Percentiles rank a stretch among this genome's conserved stretches.
Conservation (phyloP, 2,329 filamentous ascomycete genomes). For the Microthyrium microscopicum region DNA sequence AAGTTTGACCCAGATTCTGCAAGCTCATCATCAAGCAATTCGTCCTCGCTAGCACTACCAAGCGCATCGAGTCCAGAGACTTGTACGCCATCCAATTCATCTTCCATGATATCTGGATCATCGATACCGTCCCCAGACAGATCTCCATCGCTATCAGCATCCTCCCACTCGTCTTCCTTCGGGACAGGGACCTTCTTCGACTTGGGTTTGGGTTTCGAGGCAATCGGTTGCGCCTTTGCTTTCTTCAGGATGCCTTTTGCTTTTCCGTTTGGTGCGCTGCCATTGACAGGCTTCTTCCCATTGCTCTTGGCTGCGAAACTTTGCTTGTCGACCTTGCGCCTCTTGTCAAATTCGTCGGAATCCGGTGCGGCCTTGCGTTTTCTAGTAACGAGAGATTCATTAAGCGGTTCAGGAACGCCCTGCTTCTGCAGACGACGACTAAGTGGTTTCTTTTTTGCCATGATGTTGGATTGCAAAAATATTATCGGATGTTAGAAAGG, state of each 20-base stretch:
- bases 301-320: neutral
- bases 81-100: constrained; percentile 29
- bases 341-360: constrained; percentile 24
- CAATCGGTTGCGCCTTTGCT: constrained; percentile 16
- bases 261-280: constrained; percentile 1
- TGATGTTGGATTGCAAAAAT: constrained; percentile 27
- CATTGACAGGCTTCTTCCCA: constrained; percentile 1
- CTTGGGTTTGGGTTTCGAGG: constrained; percentile 12
- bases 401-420: constrained; percentile 66
- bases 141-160: too few species aligned
- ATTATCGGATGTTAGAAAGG: neutral
- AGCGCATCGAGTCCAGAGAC: constrained; percentile 23
- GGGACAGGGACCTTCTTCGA: constrained; percentile 14
- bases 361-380: constrained; percentile 57
- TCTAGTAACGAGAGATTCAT: constrained; percentile 56
- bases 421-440: constrained; percentile 94
- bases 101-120: constrained; percentile 25
- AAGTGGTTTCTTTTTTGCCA: too few species aligned
- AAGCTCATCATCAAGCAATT: constrained; percentile 23
- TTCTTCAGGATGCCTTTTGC: constrained; percentile 11
- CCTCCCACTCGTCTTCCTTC: constrained; percentile 14
- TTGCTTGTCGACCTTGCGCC: constrained; percentile 8
- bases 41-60: constrained; percentile 20
- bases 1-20: constrained; percentile 24
- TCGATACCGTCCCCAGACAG: constrained; percentile 18